Conservation (phyloP, 2,329 filamentous ascomycete species). For the Alternaria conjuncta region DNA sequence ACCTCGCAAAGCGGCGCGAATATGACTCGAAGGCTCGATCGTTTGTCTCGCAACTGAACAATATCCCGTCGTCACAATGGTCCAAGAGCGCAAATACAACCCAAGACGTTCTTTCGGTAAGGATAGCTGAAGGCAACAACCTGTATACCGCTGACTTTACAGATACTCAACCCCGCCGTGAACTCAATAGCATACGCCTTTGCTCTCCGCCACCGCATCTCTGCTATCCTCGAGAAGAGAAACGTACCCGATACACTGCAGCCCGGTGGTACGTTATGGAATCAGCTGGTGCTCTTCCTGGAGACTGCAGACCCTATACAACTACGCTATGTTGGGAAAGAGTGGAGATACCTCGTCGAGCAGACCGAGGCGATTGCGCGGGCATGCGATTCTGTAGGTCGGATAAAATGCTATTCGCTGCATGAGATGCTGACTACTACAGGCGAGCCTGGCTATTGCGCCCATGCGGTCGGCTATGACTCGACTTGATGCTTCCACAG, state of each 20-base stretch:
- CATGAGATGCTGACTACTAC: conserved; percentile 3
- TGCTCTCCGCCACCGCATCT: conserved; percentile 59
- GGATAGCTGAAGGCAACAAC: background rate
- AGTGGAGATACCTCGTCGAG: conserved; percentile 56
- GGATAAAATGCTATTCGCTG: background rate
- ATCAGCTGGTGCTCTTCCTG: conserved; percentile 56
- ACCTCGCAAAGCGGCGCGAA: conserved; percentile 44
- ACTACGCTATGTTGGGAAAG: conserved; percentile 59
- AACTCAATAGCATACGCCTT: conserved; percentile 67
- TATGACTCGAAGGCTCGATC: conserved; percentile 48
- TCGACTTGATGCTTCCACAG: conserved; percentile 69
- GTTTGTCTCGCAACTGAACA: conserved; percentile 45
- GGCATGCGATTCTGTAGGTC: conserved; percentile 39
- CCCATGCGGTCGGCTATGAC: conserved; percentile 62
- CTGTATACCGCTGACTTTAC: conserved; percentile 11
- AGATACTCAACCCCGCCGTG: conserved; percentile 61
- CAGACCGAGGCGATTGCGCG: conserved; percentile 44
- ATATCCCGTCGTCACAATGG: conserved; percentile 41
- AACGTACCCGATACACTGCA: conserved; percentile 48
- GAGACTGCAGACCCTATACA: conserved; percentile 61
- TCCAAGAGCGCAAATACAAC: conserved; percentile 47
- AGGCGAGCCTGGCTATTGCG: conserved; percentile 47
- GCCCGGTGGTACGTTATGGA: conserved; percentile 58
- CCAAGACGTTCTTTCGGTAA: conserved; percentile 50
- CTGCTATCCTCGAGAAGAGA: conserved; percentile 45